Base-by-base conservation (phyloP, 352 stramenopile genomes). In the Elongisporangium prolatum region DNA sequence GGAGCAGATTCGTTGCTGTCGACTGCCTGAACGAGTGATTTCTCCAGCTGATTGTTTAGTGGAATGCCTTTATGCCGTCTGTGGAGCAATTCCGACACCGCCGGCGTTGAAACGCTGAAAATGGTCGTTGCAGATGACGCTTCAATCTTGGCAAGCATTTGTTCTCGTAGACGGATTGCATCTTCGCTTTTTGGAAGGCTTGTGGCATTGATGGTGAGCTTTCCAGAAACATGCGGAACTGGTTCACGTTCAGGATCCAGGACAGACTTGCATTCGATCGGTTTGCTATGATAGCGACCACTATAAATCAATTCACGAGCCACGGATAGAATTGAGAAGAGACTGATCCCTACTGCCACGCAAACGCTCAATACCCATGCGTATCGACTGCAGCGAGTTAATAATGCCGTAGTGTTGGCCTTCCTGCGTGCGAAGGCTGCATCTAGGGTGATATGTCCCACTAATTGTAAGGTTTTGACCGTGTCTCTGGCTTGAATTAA, bases 61-160 rank as follows among this genome's bases (percentile, higher is more conserved):
- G 28, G 28, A 13, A 40, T 40, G 13, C 18, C 48, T 28, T 51
- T 60, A 21, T 64, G 50, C 6, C 61, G 61, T 17, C 40, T 34
- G 2, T 50, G 25, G 18, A 68, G 14, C 61, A 68, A 18, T 13
- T 54, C 40, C 5, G 61, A 57, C 28, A 68, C 61, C 13, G 51
- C 57, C 3, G 61, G 61, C 1, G 47, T 64, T 24, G 55, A 22
- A 10, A 64, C 60, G 5, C 40, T 25, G 16, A 18, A 21, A 20
- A 52, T 51, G 9, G 44, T 40, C 14, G 25, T 6, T 14, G 28
- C 63, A 28, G 21, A 54, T 16, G 16, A 57, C 22, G 51, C 50
- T 59, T 64, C 13, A 7, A 68, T 38, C 40, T 57, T 34, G 17
- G 58, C 24, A 3, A 64, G 38, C 8, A 22, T 40, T 40, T 40